These are phyloP conservation scores for Kodamaea sagamina DNA, from an alignment of 805 yeast genomes.

Conservation along the genomic window DNA sequence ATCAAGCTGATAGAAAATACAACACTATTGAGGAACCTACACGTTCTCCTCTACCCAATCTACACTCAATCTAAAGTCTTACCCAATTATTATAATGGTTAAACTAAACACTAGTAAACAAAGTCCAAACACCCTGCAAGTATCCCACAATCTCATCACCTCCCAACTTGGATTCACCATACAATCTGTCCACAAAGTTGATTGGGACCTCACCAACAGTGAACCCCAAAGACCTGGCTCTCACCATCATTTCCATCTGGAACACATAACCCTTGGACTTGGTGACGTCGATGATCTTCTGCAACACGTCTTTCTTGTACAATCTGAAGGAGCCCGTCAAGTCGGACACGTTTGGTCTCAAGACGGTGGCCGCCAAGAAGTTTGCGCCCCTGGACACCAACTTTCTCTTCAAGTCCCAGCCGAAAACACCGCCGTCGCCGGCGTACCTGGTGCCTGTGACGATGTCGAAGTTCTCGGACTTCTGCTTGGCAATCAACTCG, in stretches of 20 bases:
- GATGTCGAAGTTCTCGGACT: conserved; percentile 51
- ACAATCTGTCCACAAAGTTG: conserved; percentile 73
- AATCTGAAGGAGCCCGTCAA: conserved; percentile 77
- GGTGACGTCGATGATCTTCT: conserved; percentile 65
- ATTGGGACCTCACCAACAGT: conserved; percentile 79
- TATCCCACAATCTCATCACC: conserved; percentile 81
- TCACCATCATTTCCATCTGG: conserved; percentile 88
- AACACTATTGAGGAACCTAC: no score
- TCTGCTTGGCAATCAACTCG: conserved; percentile 66
- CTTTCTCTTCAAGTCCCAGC: conserved; percentile 82
- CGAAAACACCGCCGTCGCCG: conserved; percentile 80
- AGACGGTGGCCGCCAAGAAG: conserved; percentile 68
- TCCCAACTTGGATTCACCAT: conserved; percentile 77
- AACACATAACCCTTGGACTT: conserved; percentile 78
- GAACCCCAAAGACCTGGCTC: conserved; percentile 74
- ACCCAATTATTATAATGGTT: no score
- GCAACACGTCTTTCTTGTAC: conserved; percentile 68
- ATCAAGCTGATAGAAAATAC: no score
- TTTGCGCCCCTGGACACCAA: conserved; percentile 79
- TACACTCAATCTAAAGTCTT: no score
- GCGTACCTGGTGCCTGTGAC: conserved; percentile 68
- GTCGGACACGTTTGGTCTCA: conserved; percentile 73
- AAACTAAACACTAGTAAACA: conserved; percentile 63
- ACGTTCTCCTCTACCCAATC: no score
- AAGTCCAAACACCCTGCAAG: conserved; percentile 72